Base-by-base conservation (phyloP, 371 early-diverging fungal genomes). In the Mortierella polycephala region DNA sequence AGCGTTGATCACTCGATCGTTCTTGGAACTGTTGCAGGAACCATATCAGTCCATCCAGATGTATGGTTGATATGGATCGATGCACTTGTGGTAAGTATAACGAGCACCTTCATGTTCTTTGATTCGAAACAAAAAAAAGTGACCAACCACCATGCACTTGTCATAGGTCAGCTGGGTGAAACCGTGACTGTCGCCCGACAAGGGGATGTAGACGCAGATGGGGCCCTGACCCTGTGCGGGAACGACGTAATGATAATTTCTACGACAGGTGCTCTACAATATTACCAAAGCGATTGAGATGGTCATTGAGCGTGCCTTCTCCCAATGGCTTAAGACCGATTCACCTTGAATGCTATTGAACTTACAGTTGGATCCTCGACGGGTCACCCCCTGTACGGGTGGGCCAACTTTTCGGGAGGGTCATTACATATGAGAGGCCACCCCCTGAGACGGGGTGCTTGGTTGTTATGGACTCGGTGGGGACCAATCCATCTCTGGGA, bases 1-100 rank as follows among this genome's bases (percentile, higher is more conserved):
- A 97, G 98, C 64, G 98, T 97, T 40, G 98, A 98, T 83, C 98
- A 98, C 79, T 95, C 96, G 16, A 81, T 97, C 50, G 98, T 89
- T 30, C 81, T 98, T 74, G 97, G 94, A 41, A 96, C 97, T 18
- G 87, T 97, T 9, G 86, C 92, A n/a, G 98, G 96, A 45, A 87
- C 91, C 8, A 83, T 94, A 16, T 77, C 86, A 6, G 94, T 92
- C n/a, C 86, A 97, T 82, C 86, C 88, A 60, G 89, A 96, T 64
- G 86, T 97, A 40, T 93, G 95, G 62, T 89, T 98, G 58, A 87
- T 98, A 55, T 98, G 98, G 98, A 91, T 98, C 9, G 97, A 98
- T 74, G 97, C 98, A 20, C 98, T 98, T 75, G 94, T 96, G 45
- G 95, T 94, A 87, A 85, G 89, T 84, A 13, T 14, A 7, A 37